Evolutionary conservation across 495 filamentous ascomycete genomes (phyloP).

Genomic region (Penicillium macrosclerotiorum): DNA sequence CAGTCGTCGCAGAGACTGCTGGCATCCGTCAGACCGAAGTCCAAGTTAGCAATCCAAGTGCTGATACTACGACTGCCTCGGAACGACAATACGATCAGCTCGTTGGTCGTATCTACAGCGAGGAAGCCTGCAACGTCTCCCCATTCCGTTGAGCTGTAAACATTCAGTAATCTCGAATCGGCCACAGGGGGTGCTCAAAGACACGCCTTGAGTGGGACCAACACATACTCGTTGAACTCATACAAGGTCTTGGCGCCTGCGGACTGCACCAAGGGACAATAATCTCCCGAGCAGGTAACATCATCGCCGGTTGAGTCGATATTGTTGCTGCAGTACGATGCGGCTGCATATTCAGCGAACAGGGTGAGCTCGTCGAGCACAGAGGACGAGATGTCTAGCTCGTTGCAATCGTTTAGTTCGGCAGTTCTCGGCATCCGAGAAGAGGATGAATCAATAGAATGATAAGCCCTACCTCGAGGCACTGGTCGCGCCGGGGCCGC

Average conservation of each 20-base stretch:
- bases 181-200: too few relatives aligned
- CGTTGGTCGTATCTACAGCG: slow-evolving; percentile 60
- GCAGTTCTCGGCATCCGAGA: neutral
- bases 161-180: neutral
- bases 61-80: slow-evolving; percentile 60
- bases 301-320: slow-evolving; percentile 40
- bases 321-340: slow-evolving; percentile 64
- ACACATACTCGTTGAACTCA: slow-evolving; percentile 58
- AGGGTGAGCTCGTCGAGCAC: slow-evolving; percentile 49
- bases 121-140: slow-evolving; percentile 70
- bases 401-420: neutral
- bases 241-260: slow-evolving; percentile 52
- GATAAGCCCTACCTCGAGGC: slow-evolving; percentile 33
- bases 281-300: slow-evolving; percentile 55
- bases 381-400: slow-evolving; percentile 29
- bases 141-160: slow-evolving; percentile 41
- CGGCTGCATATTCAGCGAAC: slow-evolving; percentile 68
- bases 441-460: too few relatives aligned
- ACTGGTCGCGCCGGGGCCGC: slow-evolving; percentile 25
- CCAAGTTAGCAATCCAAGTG: slow-evolving; percentile 67
- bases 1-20: slow-evolving; percentile 43
- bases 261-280: slow-evolving; percentile 60
- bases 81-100: slow-evolving; percentile 65
- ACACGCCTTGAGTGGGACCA: neutral
- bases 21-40: slow-evolving; percentile 35